Base-by-base conservation (phyloP, 805 yeast genomes). In the Wickerhamiella sergipiensis region DNA sequence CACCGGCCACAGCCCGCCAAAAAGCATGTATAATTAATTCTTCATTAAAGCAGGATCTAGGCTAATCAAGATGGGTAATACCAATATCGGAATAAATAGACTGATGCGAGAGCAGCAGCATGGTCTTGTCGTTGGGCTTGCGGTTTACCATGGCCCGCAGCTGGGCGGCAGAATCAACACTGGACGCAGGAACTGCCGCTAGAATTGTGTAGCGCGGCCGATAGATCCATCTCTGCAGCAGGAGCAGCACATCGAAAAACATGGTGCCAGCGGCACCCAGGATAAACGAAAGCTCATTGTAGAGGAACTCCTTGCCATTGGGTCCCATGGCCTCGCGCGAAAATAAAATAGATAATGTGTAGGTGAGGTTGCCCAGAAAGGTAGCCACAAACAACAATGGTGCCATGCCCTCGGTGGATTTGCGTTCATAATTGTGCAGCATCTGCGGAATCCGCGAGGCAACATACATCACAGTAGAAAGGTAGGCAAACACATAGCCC, bases 211-310 rank as follows among this genome's bases (percentile, higher is more conserved):
- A 15, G 29, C 45, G 51, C 17, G 40, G 40, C 10, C 40, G 40
- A 46, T 57, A 57, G 36, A 42, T 51, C 19, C 33, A 48, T 53
- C 52, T 53, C 53, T 71, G 74, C 38, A 50, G 47, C 38, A 71
- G 58, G 39, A 71, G 69, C 22, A 78, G 67, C 39, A 80, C 53
- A 63, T 89, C 97, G 64, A 89, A 87, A 2, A 79, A 57, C 18
- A 88, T 75, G 0, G 97, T 88, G 7, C 97, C 96, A 0, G 86
- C 76, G 56, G 92, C 81, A 1, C 97, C 96, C 23, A 87, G 60
- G 31, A 90, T 72, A 61, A 81, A 89, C 0, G 97, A 95, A 49
- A 86, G 63, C 59, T 88, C 95, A 46, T 78, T 80, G 56, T 69
- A 56, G 24, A 87, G 65, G 61, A 84, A 89, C 7, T 57, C 67